A percentile compares a stretch with the other conserved stretches of the same genome.
Evolutionary conservation across 768 basidiomycete genomes (phyloP).

Genomic region (Suillus clintonianus): DNA sequence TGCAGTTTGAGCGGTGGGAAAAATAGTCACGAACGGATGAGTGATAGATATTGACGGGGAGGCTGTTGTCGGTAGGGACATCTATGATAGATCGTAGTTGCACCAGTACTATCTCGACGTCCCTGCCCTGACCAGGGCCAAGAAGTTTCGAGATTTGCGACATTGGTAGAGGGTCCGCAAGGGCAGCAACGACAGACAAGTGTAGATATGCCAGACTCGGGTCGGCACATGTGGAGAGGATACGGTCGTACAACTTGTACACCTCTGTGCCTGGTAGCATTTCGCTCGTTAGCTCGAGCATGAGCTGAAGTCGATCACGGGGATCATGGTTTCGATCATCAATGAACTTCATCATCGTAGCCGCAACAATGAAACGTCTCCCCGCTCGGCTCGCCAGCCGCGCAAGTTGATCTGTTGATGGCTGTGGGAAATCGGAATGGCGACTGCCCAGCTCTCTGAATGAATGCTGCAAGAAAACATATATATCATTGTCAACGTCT

Average conservation of each 20-base stretch:
- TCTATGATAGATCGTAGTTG: background rate
- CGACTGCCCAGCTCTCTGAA: background rate
- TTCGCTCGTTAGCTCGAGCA: background rate
- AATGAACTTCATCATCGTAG: background rate
- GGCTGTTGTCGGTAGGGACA: background rate
- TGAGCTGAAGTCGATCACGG: background rate
- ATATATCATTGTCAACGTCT: background rate
- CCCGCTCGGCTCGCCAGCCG: background rate
- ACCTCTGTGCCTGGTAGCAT: background rate
- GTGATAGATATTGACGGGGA: background rate
- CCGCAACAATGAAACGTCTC: background rate
- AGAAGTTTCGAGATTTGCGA: background rate
- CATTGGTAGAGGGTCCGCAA: background rate
- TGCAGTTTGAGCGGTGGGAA: background rate
- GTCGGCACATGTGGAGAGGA: background rate
- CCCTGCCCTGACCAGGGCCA: background rate
- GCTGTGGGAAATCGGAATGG: background rate
- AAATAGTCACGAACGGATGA: background rate
- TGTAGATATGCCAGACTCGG: background rate
- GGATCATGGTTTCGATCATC: background rate
- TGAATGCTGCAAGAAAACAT: background rate
- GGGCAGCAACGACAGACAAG: background rate
- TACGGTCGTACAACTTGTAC: background rate
- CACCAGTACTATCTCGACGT: background rate
- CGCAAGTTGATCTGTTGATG: background rate